These are phyloP conservation scores for Hibiscus tridactylites DNA, from an alignment of 345 rosid species.

Conservation along the genomic window DNA sequence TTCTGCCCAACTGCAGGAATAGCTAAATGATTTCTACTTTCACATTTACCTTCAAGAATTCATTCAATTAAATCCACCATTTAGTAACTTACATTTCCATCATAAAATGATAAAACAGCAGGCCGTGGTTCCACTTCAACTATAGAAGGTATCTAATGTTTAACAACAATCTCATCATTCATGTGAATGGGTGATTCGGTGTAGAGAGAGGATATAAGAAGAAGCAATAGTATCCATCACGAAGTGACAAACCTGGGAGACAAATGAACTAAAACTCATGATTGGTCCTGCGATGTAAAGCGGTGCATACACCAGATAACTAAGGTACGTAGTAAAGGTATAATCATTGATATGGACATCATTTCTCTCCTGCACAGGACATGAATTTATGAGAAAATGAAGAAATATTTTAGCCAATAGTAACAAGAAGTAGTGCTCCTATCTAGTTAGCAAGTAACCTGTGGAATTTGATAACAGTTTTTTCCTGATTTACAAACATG, in stretches of 20 bases:
- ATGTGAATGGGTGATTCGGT: neutral
- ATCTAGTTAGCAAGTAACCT: constrained; percentile 31
- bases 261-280: constrained; percentile 83
- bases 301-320: constrained; percentile 84
- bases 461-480: constrained; percentile 45
- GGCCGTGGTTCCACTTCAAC: neutral
- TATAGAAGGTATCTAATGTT: neutral
- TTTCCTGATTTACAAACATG: constrained; percentile 48
- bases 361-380: constrained; percentile 51
- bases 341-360: constrained; percentile 29
- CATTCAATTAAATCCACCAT: neutral
- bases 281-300: constrained; percentile 91
- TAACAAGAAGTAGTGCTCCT: constrained; percentile 1
- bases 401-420: constrained; percentile 1
- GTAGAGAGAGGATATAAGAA: neutral
- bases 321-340: constrained; percentile 50
- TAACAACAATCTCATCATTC: neutral
- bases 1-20: neutral
- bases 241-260: constrained; percentile 61
- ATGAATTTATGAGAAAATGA: constrained; percentile 13
- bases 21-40: neutral
- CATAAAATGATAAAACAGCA: neutral
- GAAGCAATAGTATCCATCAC: neutral
- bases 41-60: neutral
- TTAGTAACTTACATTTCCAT: neutral